Base-by-base conservation (phyloP, 805 yeast species). In the Millerago galiae region DNA sequence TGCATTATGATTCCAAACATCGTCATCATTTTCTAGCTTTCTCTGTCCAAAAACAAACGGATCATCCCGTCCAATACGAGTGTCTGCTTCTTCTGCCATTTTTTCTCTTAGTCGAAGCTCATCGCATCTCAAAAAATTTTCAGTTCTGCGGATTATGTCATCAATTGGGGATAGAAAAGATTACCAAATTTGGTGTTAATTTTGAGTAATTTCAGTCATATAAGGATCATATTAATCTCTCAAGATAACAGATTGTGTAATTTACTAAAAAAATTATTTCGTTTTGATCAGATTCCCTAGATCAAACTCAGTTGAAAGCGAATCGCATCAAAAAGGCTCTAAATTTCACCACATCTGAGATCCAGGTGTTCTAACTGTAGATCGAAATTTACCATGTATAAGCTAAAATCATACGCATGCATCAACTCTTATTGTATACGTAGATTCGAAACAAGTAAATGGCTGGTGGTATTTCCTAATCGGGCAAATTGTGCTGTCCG, bases 31-130 rank as follows among this genome's bases (percentile, higher is more conserved):
- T 3, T 74, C 74, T 44, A 93, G 67, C 49, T 65, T 77, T 43
- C 99, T 70, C 60, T 88, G 95, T 10, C 99, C 99, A 65, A 93
- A 93, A 16, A 81, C 82, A 62, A 88, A 91, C 6, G 99, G 99
- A 29, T 77, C 70, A 53, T 90, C 97, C 47, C 91, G 82, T 2
- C 95, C 91, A 31, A 83, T 69, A 43, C 91, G 65, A 4, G 83
- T 67, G 42, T 58, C 57, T 2, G 52, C 51, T 34, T 51, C 56
- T 27, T 53, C 41, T 18, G 31, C 4, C 24, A 21, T 21, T 21
- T 21, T 21, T 21, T 7, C 24, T 21, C 24, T 21, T 21, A 21
- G 24, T 21, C 7, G 31, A n/a, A 12, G 14, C n/a, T 28, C 31
- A 28, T n/a, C 31, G 8, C n/a, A 7, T n/a, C 31, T 28, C 10